Base-by-base conservation (phyloP, 345 rosid species). In the Salix arbutifolia region DNA sequence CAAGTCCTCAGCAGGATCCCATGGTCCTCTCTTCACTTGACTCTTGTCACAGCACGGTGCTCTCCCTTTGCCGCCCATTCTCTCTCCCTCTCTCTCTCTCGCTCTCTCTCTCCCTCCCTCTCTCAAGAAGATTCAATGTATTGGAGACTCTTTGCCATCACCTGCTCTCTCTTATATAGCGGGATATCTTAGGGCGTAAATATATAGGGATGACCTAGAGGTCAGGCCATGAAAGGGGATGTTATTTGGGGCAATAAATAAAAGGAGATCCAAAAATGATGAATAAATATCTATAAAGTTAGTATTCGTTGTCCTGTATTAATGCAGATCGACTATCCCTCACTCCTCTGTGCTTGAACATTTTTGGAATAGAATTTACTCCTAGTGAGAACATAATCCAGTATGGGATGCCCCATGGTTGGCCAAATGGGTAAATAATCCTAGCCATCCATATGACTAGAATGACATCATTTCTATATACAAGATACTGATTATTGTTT, bases 21-120 rank as follows among this genome's bases (percentile, higher is more conserved):
- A 94, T 77, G 99, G 94, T 30, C 99, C 99, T 89, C 88, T 92
- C 83, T 90, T 95, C 83, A 95, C 97, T 79, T 86, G 75, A 76
- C 76, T 87, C 87, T 95, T 93, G 70, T 93, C 97, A 74, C 97
- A 95, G 58, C 99, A 95, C 1, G 96, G 97, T 2, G 97, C 91
- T 82, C 99, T 90, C 73, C 97, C 97, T 81, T 82, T 91, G 4
- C 92, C 94, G 4, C 92, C 94, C 97, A 92, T 92, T n/a, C n/a
- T n/a, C n/a, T n/a, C n/a, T n/a, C n/a, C n/a, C n/a, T 31, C n/a
- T 46, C 35, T 73, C 31, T 67, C 23, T 13, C 42, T 69, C n/a
- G 10, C 12, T 1, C 44, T 9, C 44, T 40, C 44, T 2, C 44
- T 9, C 42, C 1, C 42, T 8, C 40, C 2, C 28, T 21, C n/a